These are phyloP conservation scores for Solanum bulbocastanum DNA, from an alignment of 257 asterid genomes.

Conservation along the genomic window DNA sequence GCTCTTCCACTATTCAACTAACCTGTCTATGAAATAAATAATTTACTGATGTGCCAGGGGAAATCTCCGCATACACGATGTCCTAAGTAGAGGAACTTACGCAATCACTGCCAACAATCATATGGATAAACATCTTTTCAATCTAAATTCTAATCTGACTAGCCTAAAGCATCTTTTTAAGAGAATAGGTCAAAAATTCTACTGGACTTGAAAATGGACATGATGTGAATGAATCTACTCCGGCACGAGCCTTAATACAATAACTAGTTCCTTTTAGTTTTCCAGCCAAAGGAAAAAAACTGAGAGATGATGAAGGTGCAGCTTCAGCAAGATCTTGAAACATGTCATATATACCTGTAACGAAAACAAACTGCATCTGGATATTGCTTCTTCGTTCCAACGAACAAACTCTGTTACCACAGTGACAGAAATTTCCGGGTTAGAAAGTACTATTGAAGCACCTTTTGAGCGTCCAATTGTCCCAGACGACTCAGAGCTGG, in stretches of 20 bases:
- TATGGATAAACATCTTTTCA: neutral
- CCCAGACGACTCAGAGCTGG: slow-evolving; percentile 66
- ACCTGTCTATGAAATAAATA: neutral
- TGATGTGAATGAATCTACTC: neutral
- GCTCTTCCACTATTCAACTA: neutral
- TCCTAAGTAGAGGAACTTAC: neutral
- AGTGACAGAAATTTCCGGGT: slow-evolving; percentile 82
- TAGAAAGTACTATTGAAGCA: slow-evolving; percentile 66
- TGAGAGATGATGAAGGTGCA: neutral
- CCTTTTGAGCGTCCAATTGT: slow-evolving; percentile 97
- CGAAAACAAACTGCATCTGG: slow-evolving; percentile 77
- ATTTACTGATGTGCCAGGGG: neutral
- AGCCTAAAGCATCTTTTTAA: neutral
- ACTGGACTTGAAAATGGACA: neutral
- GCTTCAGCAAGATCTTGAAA: neutral
- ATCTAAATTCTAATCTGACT: neutral
- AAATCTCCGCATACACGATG: neutral
- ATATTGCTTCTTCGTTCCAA: slow-evolving; percentile 96
- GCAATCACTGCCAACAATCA: neutral
- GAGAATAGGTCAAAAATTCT: neutral
- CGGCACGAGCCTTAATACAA: neutral
- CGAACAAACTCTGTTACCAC: slow-evolving; percentile 96
- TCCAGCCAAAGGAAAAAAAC: neutral
- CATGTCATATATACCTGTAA: slow-evolving; percentile 48
- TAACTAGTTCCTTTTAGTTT: neutral